A percentile compares a stretch with the other conserved stretches of the same genome.
phyloP scores from a whole-genome alignment of 73 alveolate species.

The Paramecium sexaurelia region DNA sequence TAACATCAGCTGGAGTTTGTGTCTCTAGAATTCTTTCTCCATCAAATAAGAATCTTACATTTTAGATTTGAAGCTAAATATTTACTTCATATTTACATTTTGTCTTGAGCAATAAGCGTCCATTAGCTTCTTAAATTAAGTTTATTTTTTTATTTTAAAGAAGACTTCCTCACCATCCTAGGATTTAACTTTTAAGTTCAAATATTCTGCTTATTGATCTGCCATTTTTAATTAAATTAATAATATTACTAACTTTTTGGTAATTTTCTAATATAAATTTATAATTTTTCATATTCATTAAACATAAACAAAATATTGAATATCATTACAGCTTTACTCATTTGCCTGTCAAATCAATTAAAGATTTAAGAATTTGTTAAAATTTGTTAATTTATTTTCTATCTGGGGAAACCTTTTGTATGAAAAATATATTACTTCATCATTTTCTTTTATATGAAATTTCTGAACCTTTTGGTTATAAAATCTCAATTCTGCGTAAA shows the following conservation, averaged over 20 bases:
- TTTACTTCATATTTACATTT: neutral
- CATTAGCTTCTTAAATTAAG: neutral
- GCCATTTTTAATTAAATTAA: neutral
- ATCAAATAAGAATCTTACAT: slow-evolving; percentile 29
- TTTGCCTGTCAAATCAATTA: neutral
- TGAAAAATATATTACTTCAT: neutral
- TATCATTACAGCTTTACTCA: neutral
- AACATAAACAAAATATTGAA: neutral
- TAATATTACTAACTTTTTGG: neutral
- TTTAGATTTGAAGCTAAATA: slow-evolving; percentile 20
- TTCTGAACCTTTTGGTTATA: neutral
- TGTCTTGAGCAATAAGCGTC: slow-evolving; percentile 26
- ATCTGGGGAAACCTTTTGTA: neutral
- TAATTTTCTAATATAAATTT: neutral
- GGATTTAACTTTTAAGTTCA: neutral
- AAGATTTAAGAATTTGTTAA: neutral
- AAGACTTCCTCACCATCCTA: neutral
- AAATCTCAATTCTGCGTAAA: neutral
- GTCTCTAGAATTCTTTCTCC: slow-evolving; percentile 7
- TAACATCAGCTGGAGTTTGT: slow-evolving; percentile 9
- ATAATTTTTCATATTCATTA: neutral
- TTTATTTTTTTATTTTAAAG: neutral
- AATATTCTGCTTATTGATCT: neutral
- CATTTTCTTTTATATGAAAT: slow-evolving; percentile 11
- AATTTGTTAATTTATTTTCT: neutral